A percentile compares a stretch with the other conserved stretches of the same genome.
Evolutionary conservation across 2,329 filamentous ascomycete species (phyloP).

Genomic region (Rachicladosporium sp.): DNA sequence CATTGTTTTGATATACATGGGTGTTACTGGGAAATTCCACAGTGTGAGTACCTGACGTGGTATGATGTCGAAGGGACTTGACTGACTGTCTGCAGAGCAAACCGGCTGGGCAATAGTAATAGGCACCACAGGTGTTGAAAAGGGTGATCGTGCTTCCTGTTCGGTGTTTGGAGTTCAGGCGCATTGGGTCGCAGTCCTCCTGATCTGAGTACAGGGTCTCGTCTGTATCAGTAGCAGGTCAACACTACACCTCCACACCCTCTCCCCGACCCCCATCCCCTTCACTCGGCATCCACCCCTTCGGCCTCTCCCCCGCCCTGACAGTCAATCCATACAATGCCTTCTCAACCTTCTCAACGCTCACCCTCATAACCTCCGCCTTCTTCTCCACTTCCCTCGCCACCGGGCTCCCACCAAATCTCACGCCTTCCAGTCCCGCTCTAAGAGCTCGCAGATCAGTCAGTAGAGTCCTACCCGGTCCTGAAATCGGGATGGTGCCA

Average conservation of each 20-base stretch:
- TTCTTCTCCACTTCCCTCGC: conserved; percentile 61
- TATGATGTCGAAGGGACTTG: neutral
- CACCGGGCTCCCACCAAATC: conserved; percentile 42
- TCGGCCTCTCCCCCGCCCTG: conserved; percentile 74
- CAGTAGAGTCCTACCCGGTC: conserved; percentile 49
- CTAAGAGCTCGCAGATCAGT: conserved; percentile 69
- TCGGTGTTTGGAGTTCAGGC: conserved; percentile 22
- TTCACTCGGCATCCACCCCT: conserved; percentile 78
- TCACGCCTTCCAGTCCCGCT: conserved; percentile 61
- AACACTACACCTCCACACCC: conserved; percentile 25
- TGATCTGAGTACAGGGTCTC: too few species aligned
- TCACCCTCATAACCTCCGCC: conserved; percentile 71
- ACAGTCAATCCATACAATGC: conserved; percentile 80
- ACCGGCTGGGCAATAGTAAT: too few species aligned
- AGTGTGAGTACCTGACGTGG: neutral
- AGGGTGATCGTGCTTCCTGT: neutral
- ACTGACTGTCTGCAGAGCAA: too few species aligned
- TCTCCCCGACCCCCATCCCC: conserved; percentile 26
- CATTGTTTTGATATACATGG: conserved; percentile 6
- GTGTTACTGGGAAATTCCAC: conserved; percentile 6
- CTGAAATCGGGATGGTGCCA: conserved; percentile 36
- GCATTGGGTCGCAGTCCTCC: conserved; percentile 20
- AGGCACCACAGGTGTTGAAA: too few species aligned
- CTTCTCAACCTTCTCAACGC: conserved; percentile 87
- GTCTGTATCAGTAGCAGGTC: neutral